Base-by-base conservation (phyloP, 2,329 filamentous ascomycete species). In the Aspergillus glaucus region DNA sequence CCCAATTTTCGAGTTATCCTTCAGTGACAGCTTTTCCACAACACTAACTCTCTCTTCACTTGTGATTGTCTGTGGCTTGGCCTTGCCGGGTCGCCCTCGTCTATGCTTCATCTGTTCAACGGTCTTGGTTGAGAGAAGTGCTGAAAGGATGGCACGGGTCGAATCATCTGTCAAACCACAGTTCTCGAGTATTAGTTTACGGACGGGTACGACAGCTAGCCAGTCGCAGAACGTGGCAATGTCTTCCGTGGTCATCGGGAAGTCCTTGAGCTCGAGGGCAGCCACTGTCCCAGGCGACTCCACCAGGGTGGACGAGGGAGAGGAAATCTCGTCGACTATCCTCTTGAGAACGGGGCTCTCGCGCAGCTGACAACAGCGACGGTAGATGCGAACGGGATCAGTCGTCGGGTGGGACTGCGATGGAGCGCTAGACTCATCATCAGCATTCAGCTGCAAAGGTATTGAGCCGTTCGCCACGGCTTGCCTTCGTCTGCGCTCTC, bases 311-410 rank as follows among this genome's bases (percentile, higher is more conserved):
- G 86, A 86, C n/a, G 80, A 78, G 1, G 84, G 78, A 34, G 85
- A 81, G 34, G 81, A 82, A 4, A 98, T 84, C 66, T 96, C 90
- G 61, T 95, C 88, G 0, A 88, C 92, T 43, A 98, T 86, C 61
- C 88, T 88, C 67, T 94, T 95, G 17, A 97, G 74, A 46, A 96
- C 91, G 0, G 90, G 88, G 0, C 90, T 94, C 70, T 97, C 93
- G 50, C 93, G 82, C 26, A 98, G 74, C 64, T 97, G 92, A 64
- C 93, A 97, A 66, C 93, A 97, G 62, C 93, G 80, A 56, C 92
- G 81, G 68, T 98, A 98, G 61, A 98, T 95, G 50, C 92, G 81
- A 12, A 91, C 82, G 2, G 93, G 92, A 62, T 96, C 93, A 1
- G 87, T 95, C 0, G 92, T 96, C 0, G 92, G 91, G 45, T 80